A percentile compares a stretch with the other conserved stretches of the same genome.
Conservation (phyloP, 2,329 filamentous ascomycete species). For the Aspergillus glaucus region DNA sequence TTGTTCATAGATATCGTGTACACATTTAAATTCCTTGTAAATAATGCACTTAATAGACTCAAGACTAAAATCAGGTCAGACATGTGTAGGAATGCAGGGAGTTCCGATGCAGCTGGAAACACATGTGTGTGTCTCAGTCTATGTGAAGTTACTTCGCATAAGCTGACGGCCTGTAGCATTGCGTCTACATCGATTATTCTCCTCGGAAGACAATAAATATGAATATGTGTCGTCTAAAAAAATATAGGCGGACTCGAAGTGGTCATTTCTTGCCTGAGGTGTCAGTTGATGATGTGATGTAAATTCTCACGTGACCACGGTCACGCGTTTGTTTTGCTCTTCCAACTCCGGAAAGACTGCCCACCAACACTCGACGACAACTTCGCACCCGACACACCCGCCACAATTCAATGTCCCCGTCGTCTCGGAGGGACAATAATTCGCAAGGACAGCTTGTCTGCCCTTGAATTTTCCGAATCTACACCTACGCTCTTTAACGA, state of each 20-base stretch:
- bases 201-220: too few relatives aligned
- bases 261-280: neutral
- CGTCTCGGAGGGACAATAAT: neutral
- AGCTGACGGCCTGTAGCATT: too few relatives aligned
- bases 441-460: slow-evolving; percentile 1
- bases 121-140: too few relatives aligned
- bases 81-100: too few relatives aligned
- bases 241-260: too few relatives aligned
- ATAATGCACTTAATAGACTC: too few relatives aligned
- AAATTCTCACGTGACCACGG: neutral
- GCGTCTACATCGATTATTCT: too few relatives aligned
- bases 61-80: too few relatives aligned
- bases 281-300: neutral
- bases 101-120: too few relatives aligned
- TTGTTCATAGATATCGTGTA: neutral
- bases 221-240: too few relatives aligned
- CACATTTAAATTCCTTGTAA: neutral
- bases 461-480: slow-evolving; percentile 1
- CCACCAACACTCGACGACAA: slow-evolving; percentile 4
- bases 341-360: slow-evolving; percentile 3
- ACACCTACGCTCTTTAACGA: neutral
- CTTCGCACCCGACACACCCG: slow-evolving; percentile 1
- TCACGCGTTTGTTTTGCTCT: neutral
- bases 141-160: too few relatives aligned
- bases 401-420: slow-evolving; percentile 10